phyloP scores from a whole-genome alignment of 208 protist species.

The Trypanosoma rangeli region DNA sequence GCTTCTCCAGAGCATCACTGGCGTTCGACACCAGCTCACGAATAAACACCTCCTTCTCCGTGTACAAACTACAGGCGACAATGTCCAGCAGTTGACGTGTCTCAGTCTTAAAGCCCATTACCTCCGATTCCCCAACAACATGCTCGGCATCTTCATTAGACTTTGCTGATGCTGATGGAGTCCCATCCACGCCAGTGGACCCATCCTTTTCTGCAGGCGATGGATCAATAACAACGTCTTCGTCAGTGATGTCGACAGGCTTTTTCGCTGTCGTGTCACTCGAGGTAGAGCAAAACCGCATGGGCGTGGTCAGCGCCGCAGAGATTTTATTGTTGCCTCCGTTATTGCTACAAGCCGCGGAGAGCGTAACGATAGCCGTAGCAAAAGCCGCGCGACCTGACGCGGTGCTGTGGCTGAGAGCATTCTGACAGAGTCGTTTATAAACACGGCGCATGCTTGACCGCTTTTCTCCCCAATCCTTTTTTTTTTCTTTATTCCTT shows the following conservation, averaged over 20 bases:
- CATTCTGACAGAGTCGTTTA: slow-evolving; percentile 27
- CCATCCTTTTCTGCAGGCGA: slow-evolving; percentile 28
- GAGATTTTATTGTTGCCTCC: not conserved
- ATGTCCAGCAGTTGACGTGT: slow-evolving; percentile 98
- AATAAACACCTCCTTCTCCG: slow-evolving; percentile 98
- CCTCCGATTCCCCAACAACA: slow-evolving; percentile 74
- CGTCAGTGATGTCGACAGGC: slow-evolving; percentile 53
- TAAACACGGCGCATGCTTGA: slow-evolving; percentile 46
- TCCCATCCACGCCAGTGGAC: slow-evolving; percentile 21
- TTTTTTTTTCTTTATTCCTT: slow-evolving; percentile 14
- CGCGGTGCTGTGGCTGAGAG: slow-evolving; percentile 12
- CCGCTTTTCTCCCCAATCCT: slow-evolving; percentile 7
- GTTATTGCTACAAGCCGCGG: slow-evolving; percentile 18
- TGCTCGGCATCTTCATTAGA: slow-evolving; percentile 46
- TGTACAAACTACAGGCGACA: slow-evolving; percentile 97
- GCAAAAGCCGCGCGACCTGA: slow-evolving; percentile 9
- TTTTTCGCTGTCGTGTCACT: slow-evolving; percentile 29
- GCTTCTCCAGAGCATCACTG: slow-evolving; percentile 98
- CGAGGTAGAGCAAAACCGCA: slow-evolving; percentile 28
- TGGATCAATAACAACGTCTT: slow-evolving; percentile 86
- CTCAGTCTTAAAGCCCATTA: slow-evolving; percentile 97
- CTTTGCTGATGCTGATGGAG: slow-evolving; percentile 13
- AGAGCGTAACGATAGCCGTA: slow-evolving; percentile 17
- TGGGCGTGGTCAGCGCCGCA: not conserved
- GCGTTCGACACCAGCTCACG: slow-evolving; percentile 98